Conservation (phyloP, 805 yeast species). For the Danielozyma ontarioensis region DNA sequence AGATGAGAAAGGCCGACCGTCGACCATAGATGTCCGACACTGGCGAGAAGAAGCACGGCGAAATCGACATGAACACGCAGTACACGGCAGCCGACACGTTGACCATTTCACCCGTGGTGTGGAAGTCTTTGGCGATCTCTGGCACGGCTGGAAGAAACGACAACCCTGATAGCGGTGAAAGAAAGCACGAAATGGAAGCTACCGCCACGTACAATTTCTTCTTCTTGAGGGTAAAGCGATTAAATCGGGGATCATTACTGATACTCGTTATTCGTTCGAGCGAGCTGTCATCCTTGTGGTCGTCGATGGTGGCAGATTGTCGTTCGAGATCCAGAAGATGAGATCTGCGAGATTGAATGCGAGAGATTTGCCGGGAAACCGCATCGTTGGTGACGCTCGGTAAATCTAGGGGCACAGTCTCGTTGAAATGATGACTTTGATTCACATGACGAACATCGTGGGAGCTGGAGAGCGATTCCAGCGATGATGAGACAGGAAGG, state of each 20-base stretch:
- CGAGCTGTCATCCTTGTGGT: slow-evolving; percentile 1
- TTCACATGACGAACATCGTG: no score
- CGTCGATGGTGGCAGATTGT: not conserved
- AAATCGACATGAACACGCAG: slow-evolving; percentile 46
- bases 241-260: slow-evolving; percentile 6
- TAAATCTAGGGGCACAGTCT: slow-evolving; percentile 14
- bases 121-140: slow-evolving; percentile 40
- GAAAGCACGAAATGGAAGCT: slow-evolving; percentile 29
- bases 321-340: no score
- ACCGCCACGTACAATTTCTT: slow-evolving; percentile 11
- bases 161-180: slow-evolving; percentile 41
- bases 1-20: slow-evolving; percentile 37
- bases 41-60: slow-evolving; percentile 49
- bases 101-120: slow-evolving; percentile 43
- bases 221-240: slow-evolving; percentile 7
- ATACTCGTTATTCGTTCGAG: slow-evolving; percentile 1
- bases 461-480: no score
- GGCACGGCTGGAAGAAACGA: slow-evolving; percentile 51
- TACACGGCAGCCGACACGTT: slow-evolving; percentile 48
- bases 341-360: slow-evolving; percentile 15
- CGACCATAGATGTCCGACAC: slow-evolving; percentile 51
- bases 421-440: not conserved
- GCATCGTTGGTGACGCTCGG: slow-evolving; percentile 15
- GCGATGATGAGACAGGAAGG: not conserved
- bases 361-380: slow-evolving; percentile 11